Conservation (phyloP, 371 early-diverging fungal species). For the Rhizopus sp. region DNA sequence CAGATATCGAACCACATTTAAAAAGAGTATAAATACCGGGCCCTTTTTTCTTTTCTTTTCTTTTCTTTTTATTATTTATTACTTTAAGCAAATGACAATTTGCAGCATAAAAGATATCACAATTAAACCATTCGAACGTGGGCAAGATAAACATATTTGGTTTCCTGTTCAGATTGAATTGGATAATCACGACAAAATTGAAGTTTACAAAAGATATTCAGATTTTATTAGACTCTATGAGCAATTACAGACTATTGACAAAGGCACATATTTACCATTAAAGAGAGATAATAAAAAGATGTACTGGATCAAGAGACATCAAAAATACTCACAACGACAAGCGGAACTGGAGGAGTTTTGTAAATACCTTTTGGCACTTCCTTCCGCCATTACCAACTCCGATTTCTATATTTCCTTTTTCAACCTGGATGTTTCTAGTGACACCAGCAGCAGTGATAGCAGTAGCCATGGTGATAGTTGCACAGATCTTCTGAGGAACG, state of each 20-base stretch:
- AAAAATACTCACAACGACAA: conserved; percentile 9
- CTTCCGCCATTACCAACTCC: conserved; percentile 2
- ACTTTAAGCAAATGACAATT: not conserved
- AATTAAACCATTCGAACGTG: conserved; percentile 4
- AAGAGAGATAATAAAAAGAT: not conserved
- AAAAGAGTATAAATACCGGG: not conserved
- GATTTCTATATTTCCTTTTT: conserved; percentile 8
- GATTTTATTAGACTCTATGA: conserved; percentile 14
- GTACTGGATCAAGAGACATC: conserved; percentile 3
- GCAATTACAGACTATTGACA: not conserved
- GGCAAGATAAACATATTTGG: conserved; percentile 4
- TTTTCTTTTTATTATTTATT: not conserved
- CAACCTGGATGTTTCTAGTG: not conserved
- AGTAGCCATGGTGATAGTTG: not conserved
- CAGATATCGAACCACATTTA: not conserved
- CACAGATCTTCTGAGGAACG: too few relatives aligned
- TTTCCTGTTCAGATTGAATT: conserved; percentile 10
- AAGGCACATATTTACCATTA: not conserved
- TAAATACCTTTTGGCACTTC: conserved; percentile 1
- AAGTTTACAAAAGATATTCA: conserved; percentile 1
- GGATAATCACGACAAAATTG: not conserved
- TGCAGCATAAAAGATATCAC: not conserved
- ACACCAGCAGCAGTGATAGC: not conserved
- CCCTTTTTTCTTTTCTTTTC: not conserved
- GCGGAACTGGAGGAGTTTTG: conserved; percentile 13